A percentile compares a stretch with the other conserved stretches of the same genome.
phyloP scores from a whole-genome alignment of 2,329 filamentous ascomycete species.

The Diaporthe amygdali region DNA sequence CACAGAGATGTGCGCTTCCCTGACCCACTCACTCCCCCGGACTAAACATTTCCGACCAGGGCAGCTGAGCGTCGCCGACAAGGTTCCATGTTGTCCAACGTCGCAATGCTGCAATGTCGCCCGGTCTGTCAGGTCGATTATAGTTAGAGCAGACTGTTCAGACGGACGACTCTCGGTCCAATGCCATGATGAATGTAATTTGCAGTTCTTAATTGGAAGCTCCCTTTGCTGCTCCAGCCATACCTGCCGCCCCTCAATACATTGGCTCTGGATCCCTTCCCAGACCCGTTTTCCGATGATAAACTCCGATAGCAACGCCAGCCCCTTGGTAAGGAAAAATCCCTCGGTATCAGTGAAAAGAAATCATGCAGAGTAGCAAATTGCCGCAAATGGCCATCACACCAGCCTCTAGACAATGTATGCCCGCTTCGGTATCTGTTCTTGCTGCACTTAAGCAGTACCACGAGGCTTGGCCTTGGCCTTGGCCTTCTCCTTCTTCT shows the following conservation, averaged over 20 bases:
- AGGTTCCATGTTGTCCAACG: neutral
- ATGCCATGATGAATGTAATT: neutral
- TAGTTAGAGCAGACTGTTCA: neutral
- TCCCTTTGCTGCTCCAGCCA: neutral
- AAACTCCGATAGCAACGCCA: conserved; percentile 25
- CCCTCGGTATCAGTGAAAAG: conserved; percentile 16
- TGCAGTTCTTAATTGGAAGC: neutral
- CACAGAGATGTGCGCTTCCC: neutral
- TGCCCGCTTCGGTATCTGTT: neutral
- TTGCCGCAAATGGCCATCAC: neutral
- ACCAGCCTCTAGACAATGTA: neutral
- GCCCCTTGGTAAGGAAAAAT: neutral
- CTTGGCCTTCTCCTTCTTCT: conserved; percentile 94
- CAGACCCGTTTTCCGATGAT: neutral
- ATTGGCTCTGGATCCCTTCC: neutral
- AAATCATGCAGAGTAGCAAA: neutral
- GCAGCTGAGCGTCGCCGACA: neutral
- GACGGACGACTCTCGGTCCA: neutral
- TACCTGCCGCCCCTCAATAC: neutral
- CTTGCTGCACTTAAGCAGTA: conserved; percentile 43
- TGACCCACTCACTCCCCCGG: neutral
- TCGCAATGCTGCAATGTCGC: neutral
- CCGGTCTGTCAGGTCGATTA: conserved; percentile 1
- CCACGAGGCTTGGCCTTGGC: conserved; percentile 86
- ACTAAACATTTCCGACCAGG: conserved; percentile 1